phyloP scores from a whole-genome alignment of 2,329 filamentous ascomycete genomes.

The Pezicula radicicola region DNA sequence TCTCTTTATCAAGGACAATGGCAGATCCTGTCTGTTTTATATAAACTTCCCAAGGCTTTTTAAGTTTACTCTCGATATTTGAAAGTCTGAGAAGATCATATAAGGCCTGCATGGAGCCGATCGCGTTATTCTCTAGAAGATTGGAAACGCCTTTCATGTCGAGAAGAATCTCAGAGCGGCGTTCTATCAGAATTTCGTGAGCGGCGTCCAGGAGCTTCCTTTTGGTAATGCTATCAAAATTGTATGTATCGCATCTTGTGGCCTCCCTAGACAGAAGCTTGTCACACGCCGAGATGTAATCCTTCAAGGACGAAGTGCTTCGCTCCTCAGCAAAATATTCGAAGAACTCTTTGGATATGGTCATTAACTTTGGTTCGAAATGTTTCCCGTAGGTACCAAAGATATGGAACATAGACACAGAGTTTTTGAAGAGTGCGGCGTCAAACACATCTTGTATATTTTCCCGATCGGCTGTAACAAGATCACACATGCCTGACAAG shows the following conservation, averaged over 20 bases:
- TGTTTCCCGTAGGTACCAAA: slow-evolving; percentile 74
- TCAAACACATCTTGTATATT: slow-evolving; percentile 54
- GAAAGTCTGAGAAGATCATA: slow-evolving; percentile 76
- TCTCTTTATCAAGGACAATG: slow-evolving; percentile 78
- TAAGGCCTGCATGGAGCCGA: slow-evolving; percentile 68
- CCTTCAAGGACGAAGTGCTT: slow-evolving; percentile 60
- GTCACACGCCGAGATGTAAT: slow-evolving; percentile 71
- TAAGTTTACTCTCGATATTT: slow-evolving; percentile 66
- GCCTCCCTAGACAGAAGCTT: slow-evolving; percentile 70
- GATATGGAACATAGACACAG: slow-evolving; percentile 81
- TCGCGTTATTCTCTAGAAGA: slow-evolving; percentile 68
- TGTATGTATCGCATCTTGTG: slow-evolving; percentile 73
- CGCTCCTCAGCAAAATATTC: slow-evolving; percentile 65
- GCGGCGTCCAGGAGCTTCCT: slow-evolving; percentile 70
- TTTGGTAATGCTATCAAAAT: slow-evolving; percentile 80
- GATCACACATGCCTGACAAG: slow-evolving; percentile 64
- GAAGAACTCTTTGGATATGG: slow-evolving; percentile 66
- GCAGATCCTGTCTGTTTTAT: slow-evolving; percentile 70
- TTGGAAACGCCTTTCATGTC: slow-evolving; percentile 65
- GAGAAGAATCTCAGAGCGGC: slow-evolving; percentile 64
- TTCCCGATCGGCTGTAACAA: slow-evolving; percentile 71
- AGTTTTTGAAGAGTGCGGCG: slow-evolving; percentile 63
- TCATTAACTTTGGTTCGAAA: slow-evolving; percentile 77
- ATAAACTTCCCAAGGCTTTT: slow-evolving; percentile 72
- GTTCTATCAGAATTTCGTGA: slow-evolving; percentile 68